These are phyloP conservation scores for Nakaseomyces delphensis DNA, from an alignment of 1,139 yeast genomes.

Conservation along the genomic window DNA sequence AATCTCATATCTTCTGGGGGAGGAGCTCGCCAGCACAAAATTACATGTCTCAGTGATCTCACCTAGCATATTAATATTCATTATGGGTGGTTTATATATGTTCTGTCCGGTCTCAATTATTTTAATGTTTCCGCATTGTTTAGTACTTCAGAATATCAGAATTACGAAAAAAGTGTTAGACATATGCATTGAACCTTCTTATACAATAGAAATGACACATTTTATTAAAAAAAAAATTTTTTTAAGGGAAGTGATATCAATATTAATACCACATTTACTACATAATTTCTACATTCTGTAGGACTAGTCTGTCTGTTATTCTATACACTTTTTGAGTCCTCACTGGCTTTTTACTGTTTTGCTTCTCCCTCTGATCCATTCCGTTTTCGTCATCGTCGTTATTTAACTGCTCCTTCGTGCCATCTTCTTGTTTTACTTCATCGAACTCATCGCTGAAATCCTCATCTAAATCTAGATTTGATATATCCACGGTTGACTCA, in stretches of 20 bases:
- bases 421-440: slow-evolving; percentile 2
- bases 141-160: neutral
- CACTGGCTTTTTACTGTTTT: slow-evolving; percentile 5
- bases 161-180: neutral
- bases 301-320: slow-evolving; percentile 29
- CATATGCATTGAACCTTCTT: too few relatives aligned
- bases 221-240: slow-evolving; percentile 11
- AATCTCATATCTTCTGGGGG: slow-evolving; percentile 72
- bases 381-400: slow-evolving; percentile 9
- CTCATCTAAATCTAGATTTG: neutral
- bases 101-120: neutral
- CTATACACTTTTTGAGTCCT: slow-evolving; percentile 26
- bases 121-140: too few relatives aligned
- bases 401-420: neutral
- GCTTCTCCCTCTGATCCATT: slow-evolving; percentile 6
- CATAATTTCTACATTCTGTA: slow-evolving; percentile 31
- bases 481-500: neutral
- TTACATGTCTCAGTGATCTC: slow-evolving; percentile 15
- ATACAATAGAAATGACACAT: neutral
- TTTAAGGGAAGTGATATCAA: slow-evolving; percentile 13
- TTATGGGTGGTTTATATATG: neutral
- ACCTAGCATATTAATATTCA: neutral
- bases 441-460: slow-evolving; percentile 1
- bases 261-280: slow-evolving; percentile 10
- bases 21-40: slow-evolving; percentile 69